These are phyloP conservation scores for Mycena epipterygia DNA, from an alignment of 768 basidiomycete species.

Conservation along the genomic window DNA sequence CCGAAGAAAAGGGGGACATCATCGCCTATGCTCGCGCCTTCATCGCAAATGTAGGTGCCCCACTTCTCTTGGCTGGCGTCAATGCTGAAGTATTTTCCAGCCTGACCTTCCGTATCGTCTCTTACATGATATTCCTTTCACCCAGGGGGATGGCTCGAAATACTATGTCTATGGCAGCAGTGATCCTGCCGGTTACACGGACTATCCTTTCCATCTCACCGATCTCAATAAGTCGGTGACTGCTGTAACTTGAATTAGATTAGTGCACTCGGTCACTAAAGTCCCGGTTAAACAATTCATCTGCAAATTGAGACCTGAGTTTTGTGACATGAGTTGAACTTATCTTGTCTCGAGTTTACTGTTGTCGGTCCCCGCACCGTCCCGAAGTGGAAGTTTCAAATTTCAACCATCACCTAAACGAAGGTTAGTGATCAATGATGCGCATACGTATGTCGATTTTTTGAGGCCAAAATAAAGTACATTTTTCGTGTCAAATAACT, in stretches of 20 bases:
- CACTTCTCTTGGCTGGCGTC: not conserved
- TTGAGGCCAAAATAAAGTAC: no score
- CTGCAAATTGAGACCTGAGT: no score
- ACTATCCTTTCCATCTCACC: conserved; percentile 44
- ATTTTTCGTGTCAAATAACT: no score
- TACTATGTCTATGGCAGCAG: conserved; percentile 32
- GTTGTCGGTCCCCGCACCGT: no score
- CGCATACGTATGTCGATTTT: no score
- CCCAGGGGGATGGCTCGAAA: conserved; percentile 39
- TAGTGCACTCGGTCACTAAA: no score
- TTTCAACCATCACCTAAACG: no score
- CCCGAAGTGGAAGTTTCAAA: no score
- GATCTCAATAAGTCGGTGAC: not conserved
- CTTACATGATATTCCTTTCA: conserved; percentile 39
- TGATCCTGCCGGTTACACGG: conserved; percentile 46
- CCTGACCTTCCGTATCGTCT: conserved; percentile 46
- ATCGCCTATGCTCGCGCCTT: conserved; percentile 39
- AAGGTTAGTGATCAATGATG: no score
- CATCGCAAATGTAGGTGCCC: conserved; percentile 51
- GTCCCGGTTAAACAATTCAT: no score
- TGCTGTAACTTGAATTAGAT: not conserved
- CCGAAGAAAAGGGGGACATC: conserved; percentile 43
- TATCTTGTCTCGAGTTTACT: no score
- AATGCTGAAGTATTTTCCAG: conserved; percentile 32
- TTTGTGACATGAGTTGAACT: no score